These are phyloP conservation scores for Euryodendron excelsum DNA, from an alignment of 148 eudicot species.

Conservation along the genomic window DNA sequence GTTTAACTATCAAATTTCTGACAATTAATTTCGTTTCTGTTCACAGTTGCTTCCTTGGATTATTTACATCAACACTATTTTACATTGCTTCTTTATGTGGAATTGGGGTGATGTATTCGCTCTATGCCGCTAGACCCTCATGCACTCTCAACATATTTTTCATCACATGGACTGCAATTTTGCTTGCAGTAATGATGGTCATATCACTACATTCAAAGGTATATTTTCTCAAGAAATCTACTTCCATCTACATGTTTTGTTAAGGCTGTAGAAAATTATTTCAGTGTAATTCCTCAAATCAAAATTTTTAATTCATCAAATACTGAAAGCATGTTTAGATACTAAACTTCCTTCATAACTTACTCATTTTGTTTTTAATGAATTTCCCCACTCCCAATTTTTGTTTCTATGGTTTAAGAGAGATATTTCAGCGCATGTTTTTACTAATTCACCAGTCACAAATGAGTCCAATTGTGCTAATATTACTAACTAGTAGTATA, in stretches of 20 bases:
- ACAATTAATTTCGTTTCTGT: constrained; percentile 10
- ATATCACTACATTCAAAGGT: constrained; percentile 91
- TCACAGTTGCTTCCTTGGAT: constrained; percentile 70
- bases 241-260: neutral
- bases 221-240: neutral
- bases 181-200: constrained; percentile 80
- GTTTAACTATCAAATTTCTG: neutral
- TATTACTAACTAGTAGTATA: neutral
- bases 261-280: neutral
- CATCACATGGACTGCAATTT: constrained; percentile 78
- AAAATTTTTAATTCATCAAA: neutral
- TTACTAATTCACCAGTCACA: neutral
- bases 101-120: constrained; percentile 57
- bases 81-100: constrained; percentile 76
- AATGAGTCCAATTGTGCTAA: neutral
- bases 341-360: neutral
- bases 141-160: constrained; percentile 92
- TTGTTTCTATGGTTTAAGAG: neutral
- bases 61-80: constrained; percentile 68
- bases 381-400: neutral
- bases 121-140: constrained; percentile 61
- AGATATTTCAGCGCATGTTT: neutral
- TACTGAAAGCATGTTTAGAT: neutral
- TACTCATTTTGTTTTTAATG: neutral
- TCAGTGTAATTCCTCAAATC: neutral